phyloP scores from a whole-genome alignment of 2,329 filamentous ascomycete species.

The Colletotrichum lindemuthianum region DNA sequence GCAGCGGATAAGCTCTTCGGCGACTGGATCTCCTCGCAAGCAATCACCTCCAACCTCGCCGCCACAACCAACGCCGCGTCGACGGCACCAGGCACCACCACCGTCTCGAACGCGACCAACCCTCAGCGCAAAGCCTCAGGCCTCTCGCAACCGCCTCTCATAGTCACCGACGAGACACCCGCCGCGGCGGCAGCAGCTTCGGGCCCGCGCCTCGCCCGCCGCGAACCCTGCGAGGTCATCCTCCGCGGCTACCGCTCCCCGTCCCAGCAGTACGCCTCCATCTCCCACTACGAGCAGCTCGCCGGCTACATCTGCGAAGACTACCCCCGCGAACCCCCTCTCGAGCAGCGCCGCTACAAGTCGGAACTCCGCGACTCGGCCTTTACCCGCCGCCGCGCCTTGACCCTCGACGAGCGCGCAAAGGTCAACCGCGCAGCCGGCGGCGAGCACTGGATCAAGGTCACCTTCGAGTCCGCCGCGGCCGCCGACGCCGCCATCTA shows the following conservation, averaged over 20 bases:
- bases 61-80: slow-evolving; percentile 36
- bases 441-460: slow-evolving; percentile 91
- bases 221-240: slow-evolving; percentile 76
- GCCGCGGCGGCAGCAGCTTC: slow-evolving; percentile 39
- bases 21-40: slow-evolving; percentile 64
- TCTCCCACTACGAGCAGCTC: slow-evolving; percentile 87
- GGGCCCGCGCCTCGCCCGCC: slow-evolving; percentile 44
- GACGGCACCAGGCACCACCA: slow-evolving; percentile 7
- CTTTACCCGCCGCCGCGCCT: slow-evolving; percentile 69
- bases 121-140: slow-evolving; percentile 49
- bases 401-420: slow-evolving; percentile 77
- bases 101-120: slow-evolving; percentile 25
- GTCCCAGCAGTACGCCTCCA: slow-evolving; percentile 82
- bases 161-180: slow-evolving; percentile 48
- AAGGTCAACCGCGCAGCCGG: slow-evolving; percentile 85
- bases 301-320: slow-evolving; percentile 92
- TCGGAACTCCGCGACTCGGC: slow-evolving; percentile 78
- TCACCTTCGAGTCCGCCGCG: slow-evolving; percentile 80
- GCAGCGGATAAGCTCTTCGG: slow-evolving; percentile 71
- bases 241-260: slow-evolving; percentile 80
- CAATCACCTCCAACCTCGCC: slow-evolving; percentile 42
- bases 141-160: slow-evolving; percentile 46
- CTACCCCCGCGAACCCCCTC: slow-evolving; percentile 86
- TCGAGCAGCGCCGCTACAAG: slow-evolving; percentile 75
- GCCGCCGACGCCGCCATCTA: slow-evolving; percentile 76